These are phyloP conservation scores for Vanilla planifolia DNA, from an alignment of 106 monocot species.

Conservation along the genomic window DNA sequence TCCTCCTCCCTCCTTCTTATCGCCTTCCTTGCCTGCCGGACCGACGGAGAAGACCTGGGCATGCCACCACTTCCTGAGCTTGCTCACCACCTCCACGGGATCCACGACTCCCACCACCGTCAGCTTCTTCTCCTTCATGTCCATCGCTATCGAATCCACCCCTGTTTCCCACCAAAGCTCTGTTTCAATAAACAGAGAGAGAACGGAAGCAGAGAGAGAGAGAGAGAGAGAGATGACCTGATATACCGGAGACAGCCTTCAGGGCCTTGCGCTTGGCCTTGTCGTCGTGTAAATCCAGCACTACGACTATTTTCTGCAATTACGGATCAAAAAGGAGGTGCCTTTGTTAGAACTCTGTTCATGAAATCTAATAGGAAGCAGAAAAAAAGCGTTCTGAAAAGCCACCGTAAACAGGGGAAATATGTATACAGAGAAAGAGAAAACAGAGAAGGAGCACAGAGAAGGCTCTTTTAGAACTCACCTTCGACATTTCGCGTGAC, in stretches of 20 bases:
- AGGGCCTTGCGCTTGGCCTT: slow-evolving; percentile 18
- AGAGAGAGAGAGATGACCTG: slow-evolving; percentile 13
- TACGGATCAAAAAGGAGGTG: background rate
- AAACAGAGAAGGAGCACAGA: too few relatives aligned
- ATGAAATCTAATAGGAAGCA: too few relatives aligned
- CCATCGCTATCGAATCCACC: slow-evolving; percentile 15
- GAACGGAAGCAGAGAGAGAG: background rate
- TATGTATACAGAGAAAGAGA: too few relatives aligned
- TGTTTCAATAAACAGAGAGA: too few relatives aligned
- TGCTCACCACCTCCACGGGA: slow-evolving; percentile 8
- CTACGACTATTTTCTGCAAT: slow-evolving; percentile 15
- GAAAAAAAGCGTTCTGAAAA: too few relatives aligned
- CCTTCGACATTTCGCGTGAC: too few relatives aligned
- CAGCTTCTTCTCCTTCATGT: slow-evolving; percentile 16
- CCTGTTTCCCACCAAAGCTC: too few relatives aligned
- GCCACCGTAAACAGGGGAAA: too few relatives aligned
- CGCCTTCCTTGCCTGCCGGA: background rate
- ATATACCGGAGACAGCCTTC: too few relatives aligned
- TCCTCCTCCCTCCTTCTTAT: background rate
- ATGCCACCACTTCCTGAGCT: slow-evolving; percentile 13
- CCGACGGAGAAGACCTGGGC: slow-evolving; percentile 10
- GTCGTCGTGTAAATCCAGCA: slow-evolving; percentile 12
- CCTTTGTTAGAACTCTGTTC: background rate
- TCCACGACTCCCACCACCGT: slow-evolving; percentile 15
- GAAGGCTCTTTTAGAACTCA: too few relatives aligned